Evolutionary conservation across 305 asterid species (phyloP), one percentile per base, ranked within the genome.

Genomic region (Solanum hybrid): DNA sequence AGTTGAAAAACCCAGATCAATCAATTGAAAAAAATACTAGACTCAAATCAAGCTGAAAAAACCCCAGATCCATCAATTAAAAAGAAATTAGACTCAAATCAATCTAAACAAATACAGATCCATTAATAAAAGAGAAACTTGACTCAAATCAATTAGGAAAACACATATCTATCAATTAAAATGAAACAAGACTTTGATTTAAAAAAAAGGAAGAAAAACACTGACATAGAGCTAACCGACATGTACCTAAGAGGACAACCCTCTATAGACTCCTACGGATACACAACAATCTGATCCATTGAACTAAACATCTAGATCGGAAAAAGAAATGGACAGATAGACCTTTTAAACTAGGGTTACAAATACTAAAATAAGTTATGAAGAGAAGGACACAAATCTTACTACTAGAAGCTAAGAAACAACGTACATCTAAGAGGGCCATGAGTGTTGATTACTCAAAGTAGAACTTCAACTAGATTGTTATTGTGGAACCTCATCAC

Each of bases 101-200:
- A 51, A 51, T 15, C 65, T 51, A 4, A 51, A 5, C 0, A 45
- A 51, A 51, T 15, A 51, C 9, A 51, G 9, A 51, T 51, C 22
- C 65, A 51, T 51, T 15, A 51, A 15, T 51, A 51, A 51, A 51
- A 51, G 9, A 51, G 65, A 51, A 45, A 51, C 65, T 51, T 5
- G 65, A 51, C 9, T 15, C 3, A 5, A 51, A 51, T 51, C 65
- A 51, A 51, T 14, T 6, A 14, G 22, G 1, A 13, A 12, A 41
- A 41, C 61, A 41, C 61, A 41, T 13, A 41, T 0, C 20, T 41
- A 41, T 41, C 61, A 41, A 41, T 41, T 41, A 13, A 13, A 13
- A 41, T 12, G 57, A 51, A 51, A 15, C 22, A 5, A 0, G 8
- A 51, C 22, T 51, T 15, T 0, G 65, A 51, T 51, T 51, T 2